Base-by-base conservation (phyloP, 352 stramenopile species). In the Plasmopara muralis region DNA sequence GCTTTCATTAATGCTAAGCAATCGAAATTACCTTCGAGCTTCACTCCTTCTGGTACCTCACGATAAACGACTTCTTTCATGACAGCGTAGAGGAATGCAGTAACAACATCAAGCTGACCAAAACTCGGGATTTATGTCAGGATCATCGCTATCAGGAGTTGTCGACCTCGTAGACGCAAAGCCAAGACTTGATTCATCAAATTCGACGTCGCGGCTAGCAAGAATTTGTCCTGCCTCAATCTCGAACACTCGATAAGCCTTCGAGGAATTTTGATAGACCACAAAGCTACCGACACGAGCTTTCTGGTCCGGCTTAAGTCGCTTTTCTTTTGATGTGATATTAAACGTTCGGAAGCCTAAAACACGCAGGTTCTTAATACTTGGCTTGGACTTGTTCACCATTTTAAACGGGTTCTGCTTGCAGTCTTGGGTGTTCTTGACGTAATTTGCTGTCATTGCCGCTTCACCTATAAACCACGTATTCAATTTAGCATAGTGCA, bases 331-430 rank as follows among this genome's bases (percentile, higher is more conserved):
- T 25, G 20, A 3, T 25, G 20, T 25, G 1, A 3, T 25, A 25
- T 1, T 25, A 25, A 25, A 25, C 3, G 3, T 25, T 25, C 3
- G 3, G 20, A 1, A 25, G 20, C 1, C 20, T 3, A 25, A 25
- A 25, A 25, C 1, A 25, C 20, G 20, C 20, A 25, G 20, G 20
- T 25, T 25, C 3, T 25, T 25, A 1, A 25, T 1, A 25, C 20
- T 57, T 37, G 50, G 43, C 28, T 57, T 51, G 16, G 50, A 39
- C 33, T 57, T 50, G 31, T 50, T 41, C 9, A 50, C 16, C 6
- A 49, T 28, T 18, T 39, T 29, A n/a, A n/a, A n/a, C 30, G 20
- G 34, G 20, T 20, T 20, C 47, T 51, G 9, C 6, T 35, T 35
- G 31, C 10, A 35, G 10, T 5, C 31, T 25, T 25, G 20, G 20